Evolutionary conservation across 129 eudicot genomes (phyloP).

Genomic region (Daucus carota): DNA sequence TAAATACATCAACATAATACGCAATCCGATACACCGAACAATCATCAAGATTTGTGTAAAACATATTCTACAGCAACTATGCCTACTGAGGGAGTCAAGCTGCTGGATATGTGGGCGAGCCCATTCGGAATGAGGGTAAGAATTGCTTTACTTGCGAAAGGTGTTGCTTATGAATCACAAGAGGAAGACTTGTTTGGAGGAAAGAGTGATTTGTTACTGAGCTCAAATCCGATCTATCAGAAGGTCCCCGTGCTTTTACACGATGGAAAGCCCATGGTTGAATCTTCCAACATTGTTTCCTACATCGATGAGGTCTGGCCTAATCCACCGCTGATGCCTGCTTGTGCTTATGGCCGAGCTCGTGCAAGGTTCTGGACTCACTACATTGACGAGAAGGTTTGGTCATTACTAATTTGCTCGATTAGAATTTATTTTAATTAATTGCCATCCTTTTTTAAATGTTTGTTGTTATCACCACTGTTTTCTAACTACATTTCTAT

Average conservation of each 20-base stretch:
- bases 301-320: slow-evolving; percentile 62
- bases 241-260: slow-evolving; percentile 66
- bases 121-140: slow-evolving; percentile 61
- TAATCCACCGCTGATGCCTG: slow-evolving; percentile 40
- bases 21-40: neutral
- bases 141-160: slow-evolving; percentile 60
- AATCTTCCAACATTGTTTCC: slow-evolving; percentile 56
- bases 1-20: slow-evolving; percentile 2
- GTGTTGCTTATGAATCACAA: slow-evolving; percentile 41
- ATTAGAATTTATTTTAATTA: neutral
- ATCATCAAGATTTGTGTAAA: neutral
- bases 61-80: slow-evolving; percentile 3
- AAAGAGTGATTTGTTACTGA: slow-evolving; percentile 56
- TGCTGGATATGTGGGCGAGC: slow-evolving; percentile 64
- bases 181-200: slow-evolving; percentile 56
- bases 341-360: slow-evolving; percentile 37
- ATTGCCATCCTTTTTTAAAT: neutral
- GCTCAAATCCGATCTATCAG: slow-evolving; percentile 54
- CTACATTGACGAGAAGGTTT: slow-evolving; percentile 63
- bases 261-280: slow-evolving; percentile 41
- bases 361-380: slow-evolving; percentile 70
- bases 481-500: neutral
- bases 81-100: slow-evolving; percentile 37
- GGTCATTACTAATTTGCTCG: neutral
- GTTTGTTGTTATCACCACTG: neutral